Evolutionary conservation across 2,329 filamentous ascomycete species (phyloP).

Genomic region (Ophiostoma novo-ulmi): DNA sequence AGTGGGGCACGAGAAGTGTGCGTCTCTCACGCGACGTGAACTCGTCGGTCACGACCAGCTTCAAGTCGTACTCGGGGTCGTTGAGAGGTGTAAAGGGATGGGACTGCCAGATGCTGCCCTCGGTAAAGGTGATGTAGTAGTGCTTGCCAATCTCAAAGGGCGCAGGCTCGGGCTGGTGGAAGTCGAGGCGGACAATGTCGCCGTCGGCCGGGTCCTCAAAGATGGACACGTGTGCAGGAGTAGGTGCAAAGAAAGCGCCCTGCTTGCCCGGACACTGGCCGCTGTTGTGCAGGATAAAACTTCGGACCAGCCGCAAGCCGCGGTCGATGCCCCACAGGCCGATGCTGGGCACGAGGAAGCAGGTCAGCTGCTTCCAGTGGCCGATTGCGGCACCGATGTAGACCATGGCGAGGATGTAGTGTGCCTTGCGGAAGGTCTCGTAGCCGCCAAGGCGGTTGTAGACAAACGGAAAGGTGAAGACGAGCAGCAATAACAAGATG

Average conservation of each 20-base stretch:
- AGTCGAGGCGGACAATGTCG: slow-evolving; percentile 61
- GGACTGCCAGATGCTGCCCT: slow-evolving; percentile 64
- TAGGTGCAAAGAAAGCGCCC: slow-evolving; percentile 19
- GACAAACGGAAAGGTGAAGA: slow-evolving; percentile 45
- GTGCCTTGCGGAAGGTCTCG: slow-evolving; percentile 69
- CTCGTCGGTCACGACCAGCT: slow-evolving; percentile 33
- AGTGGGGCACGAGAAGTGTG: slow-evolving; percentile 40
- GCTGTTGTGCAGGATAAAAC: slow-evolving; percentile 53
- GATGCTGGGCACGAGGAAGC: slow-evolving; percentile 63
- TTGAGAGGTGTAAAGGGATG: slow-evolving; percentile 65
- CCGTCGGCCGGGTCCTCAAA: slow-evolving; percentile 35
- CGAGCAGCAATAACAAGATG: slow-evolving; percentile 56
- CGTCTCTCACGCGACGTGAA: slow-evolving; percentile 20
- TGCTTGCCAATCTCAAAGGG: slow-evolving; percentile 63
- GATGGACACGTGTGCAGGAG: background rate
- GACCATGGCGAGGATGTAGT: slow-evolving; percentile 67
- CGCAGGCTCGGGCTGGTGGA: slow-evolving; percentile 46
- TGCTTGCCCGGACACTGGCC: slow-evolving; percentile 32
- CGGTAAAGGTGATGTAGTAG: slow-evolving; percentile 64
- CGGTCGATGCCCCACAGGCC: slow-evolving; percentile 63
- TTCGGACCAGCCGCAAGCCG: slow-evolving; percentile 52
- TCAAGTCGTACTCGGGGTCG: slow-evolving; percentile 36
- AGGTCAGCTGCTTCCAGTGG: slow-evolving; percentile 64
- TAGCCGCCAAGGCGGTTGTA: slow-evolving; percentile 57
- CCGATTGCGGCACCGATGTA: slow-evolving; percentile 73